Base-by-base conservation (phyloP, 768 basidiomycete genomes). In the Ramaria rubella region DNA sequence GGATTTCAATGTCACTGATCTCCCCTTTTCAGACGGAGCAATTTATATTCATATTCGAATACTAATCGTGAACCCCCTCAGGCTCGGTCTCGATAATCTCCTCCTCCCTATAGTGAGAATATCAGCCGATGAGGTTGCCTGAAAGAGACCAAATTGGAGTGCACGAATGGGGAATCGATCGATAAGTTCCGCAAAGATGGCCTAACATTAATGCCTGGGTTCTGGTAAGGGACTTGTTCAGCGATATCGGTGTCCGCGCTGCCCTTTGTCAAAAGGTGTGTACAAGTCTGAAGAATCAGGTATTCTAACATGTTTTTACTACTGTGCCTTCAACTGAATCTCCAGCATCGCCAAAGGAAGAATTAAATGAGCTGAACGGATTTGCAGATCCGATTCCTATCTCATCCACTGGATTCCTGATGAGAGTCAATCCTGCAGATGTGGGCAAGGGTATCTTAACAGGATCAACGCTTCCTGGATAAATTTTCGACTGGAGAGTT, bases 71-170 rank as follows among this genome's bases (percentile, higher is more conserved):
- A 73, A 33, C 79, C 75, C 11, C 61, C 60, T n/a, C n/a, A n/a
- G n/a, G n/a, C n/a, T 42, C 73, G 60, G 7, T 62, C 59, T 38
- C 69, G 66, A 58, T 80, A 82, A 40, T 80, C 71, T 38, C 74
- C 69, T 55, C 86, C 79, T 78, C 82, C 88, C 68, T 91, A 89
- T 4, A 82, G 70, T 0, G 87, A 90, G 65, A 86, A 91, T 55
- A 56, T 27, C 34, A 56, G 31, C 57, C 55, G 46, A 58, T 46
- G 14, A 62, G 17, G 53, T 5, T 58, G 55, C 19, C 75, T 73
- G 62, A 78, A 81, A 64, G 78, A 79, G 60, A 23, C 89, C 88
- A 59, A 90, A 83, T 67, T 90, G 88, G 38, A 90, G 71, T 8
- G 72, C 70, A 53, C 79, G 74, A 11, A 90, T 72, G 30, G 83